Conservation (phyloP, 176 grass and related monocot species). For the Musa schizocarpa region DNA sequence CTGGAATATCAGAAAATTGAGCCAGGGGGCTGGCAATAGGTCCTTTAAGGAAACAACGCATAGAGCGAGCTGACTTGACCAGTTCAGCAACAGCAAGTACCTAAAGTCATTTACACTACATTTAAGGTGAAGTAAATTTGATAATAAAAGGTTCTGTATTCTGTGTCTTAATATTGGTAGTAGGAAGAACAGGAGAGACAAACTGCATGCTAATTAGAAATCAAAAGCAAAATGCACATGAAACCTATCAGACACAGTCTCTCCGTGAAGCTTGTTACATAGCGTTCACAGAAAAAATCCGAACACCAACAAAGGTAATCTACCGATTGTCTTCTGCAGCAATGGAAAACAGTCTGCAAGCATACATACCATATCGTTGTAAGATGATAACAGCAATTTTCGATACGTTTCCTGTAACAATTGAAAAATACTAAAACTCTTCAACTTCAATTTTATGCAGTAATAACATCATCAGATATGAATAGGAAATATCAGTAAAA, state of each 20-base stretch:
- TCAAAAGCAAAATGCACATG: neutral
- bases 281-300: neutral
- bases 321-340: neutral
- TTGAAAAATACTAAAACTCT: conserved; percentile 5
- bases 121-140: neutral
- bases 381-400: conserved; percentile 47
- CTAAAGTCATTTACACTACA: conserved; percentile 16
- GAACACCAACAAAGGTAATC: neutral
- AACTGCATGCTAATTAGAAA: neutral
- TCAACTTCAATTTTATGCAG: neutral
- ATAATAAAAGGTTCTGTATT: too few relatives aligned
- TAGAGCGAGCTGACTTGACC: conserved; percentile 60
- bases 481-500: too few relatives aligned
- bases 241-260: neutral
- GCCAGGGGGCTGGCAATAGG: conserved; percentile 27
- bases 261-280: neutral
- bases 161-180: neutral
- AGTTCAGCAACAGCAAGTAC: conserved; percentile 40
- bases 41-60: conserved; percentile 57
- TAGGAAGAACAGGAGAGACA: neutral
- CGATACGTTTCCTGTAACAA: conserved; percentile 41
- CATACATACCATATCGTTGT: conserved; percentile 69
- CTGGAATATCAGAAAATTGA: conserved; percentile 40
- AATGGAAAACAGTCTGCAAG: neutral
- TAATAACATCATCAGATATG: too few relatives aligned